phyloP scores from a whole-genome alignment of 306 rosid genomes.

The Cyclanthera cordifolia region DNA sequence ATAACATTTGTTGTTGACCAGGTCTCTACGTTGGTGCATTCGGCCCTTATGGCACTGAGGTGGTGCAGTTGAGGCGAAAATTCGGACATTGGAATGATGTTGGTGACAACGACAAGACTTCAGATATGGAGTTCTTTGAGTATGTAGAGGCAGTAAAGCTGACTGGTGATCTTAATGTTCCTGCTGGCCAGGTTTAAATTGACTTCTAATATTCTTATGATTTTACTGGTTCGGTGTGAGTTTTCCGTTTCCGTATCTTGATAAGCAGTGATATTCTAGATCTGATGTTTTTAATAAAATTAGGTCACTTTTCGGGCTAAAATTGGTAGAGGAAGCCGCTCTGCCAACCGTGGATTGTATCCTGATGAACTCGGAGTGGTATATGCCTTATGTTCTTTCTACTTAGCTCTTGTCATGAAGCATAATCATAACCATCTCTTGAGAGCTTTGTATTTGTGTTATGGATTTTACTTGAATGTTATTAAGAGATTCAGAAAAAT shows the following conservation, averaged over 20 bases:
- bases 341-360: slow-evolving; percentile 64
- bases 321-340: slow-evolving; percentile 67
- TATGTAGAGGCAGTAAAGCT: slow-evolving; percentile 97
- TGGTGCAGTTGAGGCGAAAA: slow-evolving; percentile 78
- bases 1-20: slow-evolving; percentile 26
- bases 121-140: slow-evolving; percentile 77
- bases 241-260: background rate
- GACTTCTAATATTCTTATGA: slow-evolving; percentile 13
- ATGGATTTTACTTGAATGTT: background rate
- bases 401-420: background rate
- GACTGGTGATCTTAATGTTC: slow-evolving; percentile 94
- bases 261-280: background rate
- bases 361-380: slow-evolving; percentile 99
- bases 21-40: slow-evolving; percentile 95
- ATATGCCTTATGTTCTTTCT: slow-evolving; percentile 22
- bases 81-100: slow-evolving; percentile 80
- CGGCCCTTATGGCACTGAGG: slow-evolving; percentile 88
- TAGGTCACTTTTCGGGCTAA: slow-evolving; percentile 96
- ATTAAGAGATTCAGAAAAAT: background rate
- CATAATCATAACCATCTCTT: background rate
- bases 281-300: slow-evolving; percentile 9
- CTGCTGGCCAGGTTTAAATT: slow-evolving; percentile 79
- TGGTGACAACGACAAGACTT: slow-evolving; percentile 31
- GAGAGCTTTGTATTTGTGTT: background rate
- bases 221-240: slow-evolving; percentile 11